Base-by-base conservation (phyloP, 495 filamentous ascomycete species). In the Penicillium cinerascens region DNA sequence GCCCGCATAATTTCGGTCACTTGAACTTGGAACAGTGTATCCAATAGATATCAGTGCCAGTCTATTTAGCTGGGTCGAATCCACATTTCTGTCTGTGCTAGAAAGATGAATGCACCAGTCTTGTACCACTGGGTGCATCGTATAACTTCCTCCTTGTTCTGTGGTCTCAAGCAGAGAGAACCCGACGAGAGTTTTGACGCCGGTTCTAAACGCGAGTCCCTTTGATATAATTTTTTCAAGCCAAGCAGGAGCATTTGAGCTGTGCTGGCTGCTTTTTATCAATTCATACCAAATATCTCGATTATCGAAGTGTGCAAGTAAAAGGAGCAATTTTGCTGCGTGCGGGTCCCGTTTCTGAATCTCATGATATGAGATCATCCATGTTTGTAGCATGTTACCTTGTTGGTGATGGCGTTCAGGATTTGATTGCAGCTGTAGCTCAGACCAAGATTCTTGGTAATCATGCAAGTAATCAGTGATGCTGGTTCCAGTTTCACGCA, bases 211-310 rank as follows among this genome's bases (percentile, higher is more conserved):
- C 17, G 40, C 42, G 3, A 75, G 51, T 49, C 55, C 54, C 27
- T 55, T 58, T 47, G 58, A 58, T 44, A 63, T 55, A 10, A 57
- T 45, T 16, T 47, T 50, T 58, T 56, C 13, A 15, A 74, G 55
- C 72, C 65, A 77, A 8, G 9, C 6, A 0, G 66, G 70, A 2
- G 52, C 27, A n/a, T 58, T 7, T 2, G 49, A 55, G 51, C 44
- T 40, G 43, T 63, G 0, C 1, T 8, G 15, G 16, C 54, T 51
- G 45, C 48, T 41, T 21, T 55, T n/a, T 16, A 75, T 16, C 44
- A 80, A 64, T 49, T 77, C 70, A 51, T 68, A 78, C 76, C 75
- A 81, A 35, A 79, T 63, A 62, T 81, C 76, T 50, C 74, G 71
- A 53, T 76, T 77, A 56, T 78, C 70, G 42, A 79, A 76, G 47